Conservation (phyloP, 192 early-diverging fungal genomes). For the Coemansia sp. region DNA sequence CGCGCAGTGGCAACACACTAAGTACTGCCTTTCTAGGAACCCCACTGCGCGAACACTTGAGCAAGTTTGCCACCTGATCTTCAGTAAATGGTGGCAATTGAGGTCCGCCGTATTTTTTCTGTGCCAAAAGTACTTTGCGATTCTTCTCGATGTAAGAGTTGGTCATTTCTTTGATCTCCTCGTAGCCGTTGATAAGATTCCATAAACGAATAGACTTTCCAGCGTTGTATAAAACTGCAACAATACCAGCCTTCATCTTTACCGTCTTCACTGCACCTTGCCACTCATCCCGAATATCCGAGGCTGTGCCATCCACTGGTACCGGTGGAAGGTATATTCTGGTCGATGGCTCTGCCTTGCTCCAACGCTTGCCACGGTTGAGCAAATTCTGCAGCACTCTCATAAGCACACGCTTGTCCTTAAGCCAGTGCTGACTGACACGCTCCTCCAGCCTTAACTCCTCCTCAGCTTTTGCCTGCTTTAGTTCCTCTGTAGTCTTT, state of each 20-base stretch:
- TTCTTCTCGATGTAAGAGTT: slow-evolving; percentile 26
- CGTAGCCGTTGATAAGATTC: slow-evolving; percentile 21
- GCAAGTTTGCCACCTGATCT: slow-evolving; percentile 17
- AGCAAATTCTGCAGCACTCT: slow-evolving; percentile 37
- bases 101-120: slow-evolving; percentile 34
- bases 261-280: slow-evolving; percentile 31
- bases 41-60: slow-evolving; percentile 25
- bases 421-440: slow-evolving; percentile 48
- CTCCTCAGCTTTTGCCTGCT: slow-evolving; percentile 1
- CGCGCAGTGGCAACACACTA: slow-evolving; percentile 15
- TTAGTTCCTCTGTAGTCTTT: background rate
- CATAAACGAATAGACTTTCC: slow-evolving; percentile 23
- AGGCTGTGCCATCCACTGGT: slow-evolving; percentile 35
- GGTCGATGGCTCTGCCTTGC: slow-evolving; percentile 18
- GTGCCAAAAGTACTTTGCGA: slow-evolving; percentile 20
- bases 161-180: slow-evolving; percentile 25
- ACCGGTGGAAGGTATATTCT: slow-evolving; percentile 48
- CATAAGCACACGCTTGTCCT: slow-evolving; percentile 22
- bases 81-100: slow-evolving; percentile 22
- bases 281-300: slow-evolving; percentile 43
- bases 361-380: slow-evolving; percentile 44
- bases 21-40: slow-evolving; percentile 3
- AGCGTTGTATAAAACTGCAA: slow-evolving; percentile 24
- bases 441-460: slow-evolving; percentile 23
- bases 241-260: slow-evolving; percentile 43